These are phyloP conservation scores for Phylloporus arenicola DNA, from an alignment of 768 basidiomycete genomes.

Conservation along the genomic window DNA sequence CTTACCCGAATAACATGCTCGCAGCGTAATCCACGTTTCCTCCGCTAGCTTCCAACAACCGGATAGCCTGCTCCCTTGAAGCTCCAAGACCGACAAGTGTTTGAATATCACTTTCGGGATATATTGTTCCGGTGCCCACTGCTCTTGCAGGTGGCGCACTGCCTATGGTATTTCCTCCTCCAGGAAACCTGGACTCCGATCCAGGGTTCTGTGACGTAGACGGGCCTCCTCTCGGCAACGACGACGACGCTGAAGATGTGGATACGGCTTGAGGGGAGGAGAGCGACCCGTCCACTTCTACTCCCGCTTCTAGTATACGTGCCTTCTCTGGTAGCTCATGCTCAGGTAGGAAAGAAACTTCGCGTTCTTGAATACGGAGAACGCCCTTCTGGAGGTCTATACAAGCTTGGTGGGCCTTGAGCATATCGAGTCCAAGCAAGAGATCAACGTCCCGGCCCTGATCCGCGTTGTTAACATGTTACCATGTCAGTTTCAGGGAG, in stretches of 20 bases:
- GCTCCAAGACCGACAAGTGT: constrained; percentile 76
- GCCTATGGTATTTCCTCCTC: constrained; percentile 61
- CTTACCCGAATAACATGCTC: constrained; percentile 67
- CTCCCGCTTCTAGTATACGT: constrained; percentile 37
- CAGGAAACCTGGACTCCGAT: constrained; percentile 49
- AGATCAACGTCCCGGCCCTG: constrained; percentile 91
- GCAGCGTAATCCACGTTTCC: constrained; percentile 89
- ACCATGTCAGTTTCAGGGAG: background rate
- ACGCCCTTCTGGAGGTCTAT: constrained; percentile 90
- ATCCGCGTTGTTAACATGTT: background rate
- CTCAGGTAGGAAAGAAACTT: constrained; percentile 86
- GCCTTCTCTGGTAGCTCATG: constrained; percentile 90
- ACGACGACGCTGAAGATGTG: constrained; percentile 11
- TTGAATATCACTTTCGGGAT: constrained; percentile 56
- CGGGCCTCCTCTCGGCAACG: constrained; percentile 10
- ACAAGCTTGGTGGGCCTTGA: constrained; percentile 93
- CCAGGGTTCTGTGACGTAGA: constrained; percentile 39
- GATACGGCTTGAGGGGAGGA: constrained; percentile 17
- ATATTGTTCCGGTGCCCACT: constrained; percentile 44
- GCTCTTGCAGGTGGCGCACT: constrained; percentile 29
- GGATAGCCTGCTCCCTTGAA: constrained; percentile 70
- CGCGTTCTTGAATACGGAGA: constrained; percentile 86
- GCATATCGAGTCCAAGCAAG: constrained; percentile 98
- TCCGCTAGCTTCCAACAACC: constrained; percentile 67
- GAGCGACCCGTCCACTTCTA: constrained; percentile 21